Conservation (phyloP, 768 basidiomycete genomes). For the Pholiota molesta region DNA sequence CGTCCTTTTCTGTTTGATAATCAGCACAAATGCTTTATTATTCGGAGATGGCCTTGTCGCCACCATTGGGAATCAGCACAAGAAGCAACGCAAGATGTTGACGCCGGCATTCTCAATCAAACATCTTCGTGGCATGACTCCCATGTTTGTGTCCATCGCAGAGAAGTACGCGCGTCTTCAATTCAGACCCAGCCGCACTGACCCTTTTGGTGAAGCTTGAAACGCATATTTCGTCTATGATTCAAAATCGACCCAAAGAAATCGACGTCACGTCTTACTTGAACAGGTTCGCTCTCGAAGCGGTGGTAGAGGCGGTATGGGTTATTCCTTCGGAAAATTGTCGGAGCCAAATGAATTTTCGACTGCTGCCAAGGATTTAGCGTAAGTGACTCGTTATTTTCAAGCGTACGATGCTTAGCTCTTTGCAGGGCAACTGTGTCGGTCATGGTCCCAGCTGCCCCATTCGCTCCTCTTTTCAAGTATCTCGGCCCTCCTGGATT, state of each 20-base stretch:
- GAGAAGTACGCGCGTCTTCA: neutral
- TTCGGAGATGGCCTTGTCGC: slow-evolving; percentile 7
- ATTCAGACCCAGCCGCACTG: neutral
- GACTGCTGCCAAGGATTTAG: slow-evolving; percentile 4
- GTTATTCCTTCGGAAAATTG: slow-evolving; percentile 8
- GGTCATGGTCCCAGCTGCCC: slow-evolving; percentile 11
- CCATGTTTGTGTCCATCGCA: slow-evolving; percentile 8
- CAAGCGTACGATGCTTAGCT: too few species aligned
- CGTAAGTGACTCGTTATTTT: neutral
- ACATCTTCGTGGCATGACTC: slow-evolving; percentile 11
- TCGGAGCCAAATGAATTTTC: slow-evolving; percentile 6
- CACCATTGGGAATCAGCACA: slow-evolving; percentile 10
- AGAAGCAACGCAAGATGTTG: slow-evolving; percentile 11
- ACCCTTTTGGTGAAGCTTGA: neutral
- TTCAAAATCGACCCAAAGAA: neutral
- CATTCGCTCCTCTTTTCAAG: slow-evolving; percentile 6
- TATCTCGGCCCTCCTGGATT: slow-evolving; percentile 7
- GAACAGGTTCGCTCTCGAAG: slow-evolving; percentile 11
- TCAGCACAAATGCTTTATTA: slow-evolving; percentile 4
- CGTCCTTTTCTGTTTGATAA: neutral
- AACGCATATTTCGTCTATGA: neutral
- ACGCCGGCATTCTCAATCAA: slow-evolving; percentile 7
- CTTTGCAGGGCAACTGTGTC: slow-evolving; percentile 5
- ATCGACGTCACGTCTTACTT: slow-evolving; percentile 3
- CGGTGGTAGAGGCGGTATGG: slow-evolving; percentile 7